Evolutionary conservation across 371 early-diverging fungal genomes (phyloP).

Genomic region (Apophysomyces elegans): DNA sequence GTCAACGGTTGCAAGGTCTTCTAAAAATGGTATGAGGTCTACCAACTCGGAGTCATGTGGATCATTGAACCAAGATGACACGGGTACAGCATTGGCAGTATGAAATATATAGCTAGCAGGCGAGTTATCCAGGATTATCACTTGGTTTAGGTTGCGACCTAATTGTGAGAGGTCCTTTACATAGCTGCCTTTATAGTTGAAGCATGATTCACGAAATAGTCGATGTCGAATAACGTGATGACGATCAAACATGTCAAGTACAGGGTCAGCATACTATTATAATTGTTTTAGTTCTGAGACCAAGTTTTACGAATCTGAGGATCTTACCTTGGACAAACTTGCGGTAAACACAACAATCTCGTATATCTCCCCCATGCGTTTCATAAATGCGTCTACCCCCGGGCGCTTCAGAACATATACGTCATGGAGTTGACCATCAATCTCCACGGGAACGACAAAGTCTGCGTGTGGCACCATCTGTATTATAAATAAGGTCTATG

Average conservation of each 20-base stretch:
- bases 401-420: constrained; percentile 97
- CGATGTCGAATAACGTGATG: constrained; percentile 86
- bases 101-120: constrained; percentile 95
- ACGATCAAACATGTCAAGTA: constrained; percentile 90
- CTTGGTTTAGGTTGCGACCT: constrained; percentile 83
- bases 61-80: constrained; percentile 97
- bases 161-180: constrained; percentile 91
- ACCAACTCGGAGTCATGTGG: constrained; percentile 93
- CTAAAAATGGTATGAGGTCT: constrained; percentile 92
- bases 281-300: constrained; percentile 12
- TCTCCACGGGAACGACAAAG: constrained; percentile 87
- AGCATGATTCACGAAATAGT: constrained; percentile 96
- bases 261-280: constrained; percentile 94
- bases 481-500: not conserved
- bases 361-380: constrained; percentile 83
- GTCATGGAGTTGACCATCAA: constrained; percentile 90
- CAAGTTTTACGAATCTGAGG: not conserved
- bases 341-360: constrained; percentile 98
- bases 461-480: constrained; percentile 83
- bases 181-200: constrained; percentile 92
- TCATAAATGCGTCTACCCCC: constrained; percentile 92
- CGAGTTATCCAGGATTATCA: constrained; percentile 89
- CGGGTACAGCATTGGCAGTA: constrained; percentile 93
- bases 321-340: constrained; percentile 85
- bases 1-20: constrained; percentile 86